Evolutionary conservation across 1,284 basidiomycete species (phyloP), one percentile per base, ranked within the genome.

Genomic region (Rhodofomes roseus): DNA sequence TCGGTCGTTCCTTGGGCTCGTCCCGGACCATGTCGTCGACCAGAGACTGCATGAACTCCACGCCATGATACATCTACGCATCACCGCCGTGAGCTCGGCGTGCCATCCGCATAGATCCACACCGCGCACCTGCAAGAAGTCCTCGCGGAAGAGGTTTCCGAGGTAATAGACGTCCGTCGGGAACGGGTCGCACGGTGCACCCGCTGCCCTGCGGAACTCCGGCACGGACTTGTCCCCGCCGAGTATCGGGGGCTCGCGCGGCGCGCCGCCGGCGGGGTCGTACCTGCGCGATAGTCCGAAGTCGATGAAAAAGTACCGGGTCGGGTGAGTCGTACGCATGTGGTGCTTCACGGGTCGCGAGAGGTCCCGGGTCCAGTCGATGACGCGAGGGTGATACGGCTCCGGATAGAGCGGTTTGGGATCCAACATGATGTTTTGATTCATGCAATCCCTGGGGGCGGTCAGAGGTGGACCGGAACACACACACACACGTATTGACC

Each of bases 351-450:
- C 71, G 34, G 48, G 55, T n/a, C 62, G 61, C 20, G 51, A 63
- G n/a, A 61, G 60, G 43, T 71, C 65, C 5, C 58, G 66, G 12
- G 50, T 65, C 56, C 44, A 57, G 7, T 50, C 9, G 0, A 48
- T 36, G 3, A 39, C 40, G 5, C 58, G 39, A 5, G 74, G 74
- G 60, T 76, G 73, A 53, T 63, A 72, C 4, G 61, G 59, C n/a
- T 72, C 36, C 0, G 69, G 65, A 60, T 68, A 73, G 41, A 76
- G 58, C n/a, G 60, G 56, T 12, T 44, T 56, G 0, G 74, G 69
- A 53, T 78, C 76, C 60, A 78, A 67, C 75, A 79, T 75, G 44
- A 79, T 68, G 55, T 80, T 80, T n/a, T 63, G 44, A 3, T 41
- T 20, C 55, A 72, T 71, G 51, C 71, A 72, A 57, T 82, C 79